These are phyloP conservation scores for Lyophyllum atratum DNA, from an alignment of 768 basidiomycete genomes.

Conservation along the genomic window DNA sequence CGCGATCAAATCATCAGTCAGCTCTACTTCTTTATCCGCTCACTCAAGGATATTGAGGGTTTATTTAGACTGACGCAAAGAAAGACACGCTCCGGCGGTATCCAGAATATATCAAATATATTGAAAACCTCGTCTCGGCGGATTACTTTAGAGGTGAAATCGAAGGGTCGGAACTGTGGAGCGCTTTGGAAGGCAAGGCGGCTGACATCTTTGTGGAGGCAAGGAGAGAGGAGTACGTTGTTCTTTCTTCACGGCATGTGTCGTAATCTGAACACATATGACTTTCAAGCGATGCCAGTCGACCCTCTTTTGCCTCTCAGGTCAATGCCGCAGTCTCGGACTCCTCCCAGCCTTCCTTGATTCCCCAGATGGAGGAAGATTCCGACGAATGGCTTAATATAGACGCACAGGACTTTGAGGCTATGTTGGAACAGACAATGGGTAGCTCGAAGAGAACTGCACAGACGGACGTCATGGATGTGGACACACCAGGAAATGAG, in stretches of 20 bases:
- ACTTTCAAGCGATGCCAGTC: conserved; percentile 50
- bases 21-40: conserved; percentile 17
- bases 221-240: conserved; percentile 66
- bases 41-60: conserved; percentile 2
- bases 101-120: conserved; percentile 69
- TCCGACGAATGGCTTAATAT: conserved; percentile 85
- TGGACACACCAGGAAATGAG: conserved; percentile 33
- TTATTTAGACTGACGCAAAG: conserved; percentile 55
- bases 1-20: conserved; percentile 48
- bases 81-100: conserved; percentile 71
- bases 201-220: conserved; percentile 62
- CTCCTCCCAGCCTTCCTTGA: background rate
- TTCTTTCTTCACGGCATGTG: background rate
- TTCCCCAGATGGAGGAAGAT: conserved; percentile 18
- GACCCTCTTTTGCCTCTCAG: conserved; percentile 75
- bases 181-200: conserved; percentile 70
- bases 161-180: conserved; percentile 80
- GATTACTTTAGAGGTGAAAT: conserved; percentile 82
- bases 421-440: conserved; percentile 56
- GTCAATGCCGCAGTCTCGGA: conserved; percentile 65
- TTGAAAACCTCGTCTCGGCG: conserved; percentile 60
- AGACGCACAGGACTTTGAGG: conserved; percentile 74
- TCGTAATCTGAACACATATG: background rate
- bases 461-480: conserved; percentile 45
- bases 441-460: conserved; percentile 19